Evolutionary conservation across 2,329 filamentous ascomycete genomes (phyloP), one percentile per base, ranked within the genome.

Genomic region (Colletotrichum cordylinicola): DNA sequence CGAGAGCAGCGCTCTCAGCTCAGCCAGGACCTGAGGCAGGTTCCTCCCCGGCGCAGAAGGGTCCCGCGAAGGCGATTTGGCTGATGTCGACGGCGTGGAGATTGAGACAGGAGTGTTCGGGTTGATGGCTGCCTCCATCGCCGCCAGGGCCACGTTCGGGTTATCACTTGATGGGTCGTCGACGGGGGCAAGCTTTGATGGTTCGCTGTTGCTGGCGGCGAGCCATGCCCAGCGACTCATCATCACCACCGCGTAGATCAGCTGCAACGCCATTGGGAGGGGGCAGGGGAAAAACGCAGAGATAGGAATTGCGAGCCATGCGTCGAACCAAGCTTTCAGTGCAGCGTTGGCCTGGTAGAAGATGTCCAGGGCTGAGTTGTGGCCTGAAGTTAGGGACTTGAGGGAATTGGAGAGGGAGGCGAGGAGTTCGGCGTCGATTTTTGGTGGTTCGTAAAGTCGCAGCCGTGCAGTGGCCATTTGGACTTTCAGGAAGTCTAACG

Each of bases 141-240:
- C 74, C 16, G 58, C 70, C 12, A 76, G 9, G 16, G 70, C 65
- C 1, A 21, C n/a, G 39, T 75, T 75, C 2, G 69, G 69, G 8
- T 75, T 29, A 1, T 55, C 15, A 8, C n/a, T 31, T 0, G 70
- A 62, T 8, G 70, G 73, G 8, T 77, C 69, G 0, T 2, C 5
- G 1, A 52, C 27, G 0, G 18, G 2, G 29, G 13, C 29, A 15
- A 35, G 13, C n/a, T 21, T 27, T 35, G 21, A 21, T 4, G 21
- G 21, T 5, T 31, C 24, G 6, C 52, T 29, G 21, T 66, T 58
- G 4, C 66, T 58, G 0, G 84, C 85, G 0, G 87, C 82, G 0
- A 90, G 82, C 58, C 88, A 88, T 7, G 87, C 86, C 88, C 88
- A 90, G 8, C 89, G 85, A 2, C 87, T 85, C 1, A 90, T 83